Conservation (phyloP, 495 filamentous ascomycete species). For the Xylaria intraflava region DNA sequence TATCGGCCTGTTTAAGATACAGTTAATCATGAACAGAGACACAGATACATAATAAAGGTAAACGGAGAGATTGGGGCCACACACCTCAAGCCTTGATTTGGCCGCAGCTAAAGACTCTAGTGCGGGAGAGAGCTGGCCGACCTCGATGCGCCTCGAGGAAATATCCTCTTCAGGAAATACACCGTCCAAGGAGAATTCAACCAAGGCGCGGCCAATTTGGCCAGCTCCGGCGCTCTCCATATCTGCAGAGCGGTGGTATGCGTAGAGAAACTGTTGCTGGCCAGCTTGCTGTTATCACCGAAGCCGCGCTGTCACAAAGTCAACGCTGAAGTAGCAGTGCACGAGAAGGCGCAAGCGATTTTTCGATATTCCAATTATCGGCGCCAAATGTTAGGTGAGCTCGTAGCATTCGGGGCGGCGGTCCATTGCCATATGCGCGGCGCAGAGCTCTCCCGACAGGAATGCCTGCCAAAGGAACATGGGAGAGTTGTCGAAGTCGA, state of each 20-base stretch:
- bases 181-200: slow-evolving; percentile 65
- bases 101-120: slow-evolving; percentile 59
- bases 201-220: slow-evolving; percentile 57
- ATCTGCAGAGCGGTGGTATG: neutral
- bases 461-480: neutral
- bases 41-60: no score
- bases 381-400: neutral
- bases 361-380: neutral
- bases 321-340: neutral
- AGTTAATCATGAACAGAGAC: neutral
- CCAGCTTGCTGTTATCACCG: neutral
- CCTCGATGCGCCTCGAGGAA: slow-evolving; percentile 55
- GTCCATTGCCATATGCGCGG: neutral
- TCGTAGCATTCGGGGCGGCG: neutral
- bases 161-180: slow-evolving; percentile 69
- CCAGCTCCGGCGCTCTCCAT: slow-evolving; percentile 21
- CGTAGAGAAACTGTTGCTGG: neutral
- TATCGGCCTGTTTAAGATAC: slow-evolving; percentile 48
- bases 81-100: slow-evolving; percentile 63
- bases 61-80: neutral
- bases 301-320: neutral
- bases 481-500: neutral
- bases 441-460: neutral
- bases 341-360: neutral
- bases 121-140: slow-evolving; percentile 53